phyloP scores from a whole-genome alignment of 2,329 filamentous ascomycete genomes.

The Arthroderma sp. region DNA sequence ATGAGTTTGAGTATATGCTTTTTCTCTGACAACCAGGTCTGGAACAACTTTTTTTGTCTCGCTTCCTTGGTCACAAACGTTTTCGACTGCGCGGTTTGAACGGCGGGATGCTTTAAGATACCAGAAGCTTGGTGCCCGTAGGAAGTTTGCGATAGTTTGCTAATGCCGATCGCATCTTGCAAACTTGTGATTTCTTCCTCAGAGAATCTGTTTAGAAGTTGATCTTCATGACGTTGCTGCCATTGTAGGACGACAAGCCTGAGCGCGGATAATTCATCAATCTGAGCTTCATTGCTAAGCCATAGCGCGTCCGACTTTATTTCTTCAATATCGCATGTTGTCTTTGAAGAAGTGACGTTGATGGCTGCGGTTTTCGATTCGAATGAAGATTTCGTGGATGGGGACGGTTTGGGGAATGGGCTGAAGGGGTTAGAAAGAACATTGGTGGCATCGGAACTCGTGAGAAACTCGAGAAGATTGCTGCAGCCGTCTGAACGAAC shows the following conservation, averaged over 20 bases:
- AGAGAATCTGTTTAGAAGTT: conserved; percentile 59
- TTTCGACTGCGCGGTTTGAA: conserved; percentile 19
- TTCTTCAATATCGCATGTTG: conserved; percentile 58
- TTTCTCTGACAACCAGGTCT: conserved; percentile 59
- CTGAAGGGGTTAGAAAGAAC: conserved; percentile 56
- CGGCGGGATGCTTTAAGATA: conserved; percentile 19
- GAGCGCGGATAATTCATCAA: conserved; percentile 72
- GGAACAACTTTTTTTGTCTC: conserved; percentile 54
- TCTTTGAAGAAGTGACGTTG: conserved; percentile 57
- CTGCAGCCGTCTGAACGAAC: conserved; percentile 37
- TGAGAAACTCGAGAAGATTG: conserved; percentile 56
- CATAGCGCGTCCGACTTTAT: conserved; percentile 78
- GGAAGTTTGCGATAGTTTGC: conserved; percentile 8
- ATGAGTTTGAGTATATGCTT: conserved; percentile 53
- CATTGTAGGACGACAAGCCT: conserved; percentile 70
- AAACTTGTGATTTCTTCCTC: conserved; percentile 66
- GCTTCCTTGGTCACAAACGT: conserved; percentile 49
- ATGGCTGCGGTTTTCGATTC: conserved; percentile 80
- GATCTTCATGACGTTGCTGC: conserved; percentile 62
- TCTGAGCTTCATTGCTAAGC: conserved; percentile 63
- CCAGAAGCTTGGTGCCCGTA: conserved; percentile 16
- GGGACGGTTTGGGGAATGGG: conserved; percentile 51
- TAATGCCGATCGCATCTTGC: conserved; percentile 45
- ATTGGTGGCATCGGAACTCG: conserved; percentile 52
- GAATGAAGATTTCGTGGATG: conserved; percentile 56